Percentiles rank a stretch among this genome's conserved stretches.
Evolutionary conservation across 768 basidiomycete genomes (phyloP).

Genomic region (Boletus fagicola): DNA sequence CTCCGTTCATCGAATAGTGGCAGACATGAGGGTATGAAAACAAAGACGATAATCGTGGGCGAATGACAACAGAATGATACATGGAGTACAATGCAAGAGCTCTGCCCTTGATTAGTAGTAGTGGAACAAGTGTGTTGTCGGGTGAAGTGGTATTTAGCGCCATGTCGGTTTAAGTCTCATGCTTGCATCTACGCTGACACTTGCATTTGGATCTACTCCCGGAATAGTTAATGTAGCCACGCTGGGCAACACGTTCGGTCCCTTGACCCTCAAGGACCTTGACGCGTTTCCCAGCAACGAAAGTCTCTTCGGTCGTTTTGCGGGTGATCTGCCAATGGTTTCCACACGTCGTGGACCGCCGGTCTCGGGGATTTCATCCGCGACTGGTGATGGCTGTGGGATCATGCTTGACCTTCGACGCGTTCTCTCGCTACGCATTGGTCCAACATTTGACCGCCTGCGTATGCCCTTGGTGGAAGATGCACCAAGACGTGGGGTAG

Average conservation of each 20-base stretch:
- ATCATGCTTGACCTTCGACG: slow-evolving; percentile 80
- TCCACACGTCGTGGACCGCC: slow-evolving; percentile 43
- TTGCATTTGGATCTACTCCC: slow-evolving; percentile 43
- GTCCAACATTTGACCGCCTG: slow-evolving; percentile 73
- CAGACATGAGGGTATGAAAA: slow-evolving; percentile 20
- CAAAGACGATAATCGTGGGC: slow-evolving; percentile 13
- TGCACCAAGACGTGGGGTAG: slow-evolving; percentile 40
- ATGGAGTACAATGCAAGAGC: slow-evolving; percentile 20
- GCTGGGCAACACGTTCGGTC: slow-evolving; percentile 32
- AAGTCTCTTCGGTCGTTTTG: slow-evolving; percentile 56
- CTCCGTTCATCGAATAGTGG: slow-evolving; percentile 6
- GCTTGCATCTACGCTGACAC: slow-evolving; percentile 46
- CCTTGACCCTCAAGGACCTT: slow-evolving; percentile 36
- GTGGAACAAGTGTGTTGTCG: slow-evolving; percentile 6
- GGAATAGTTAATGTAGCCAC: slow-evolving; percentile 31
- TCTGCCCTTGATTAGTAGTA: slow-evolving; percentile 9
- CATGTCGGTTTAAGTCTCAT: slow-evolving; percentile 53
- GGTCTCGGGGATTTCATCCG: slow-evolving; percentile 35
- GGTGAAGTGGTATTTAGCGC: slow-evolving; percentile 41
- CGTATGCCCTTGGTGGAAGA: slow-evolving; percentile 41
- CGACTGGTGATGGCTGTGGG: slow-evolving; percentile 57
- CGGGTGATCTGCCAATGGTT: slow-evolving; percentile 47
- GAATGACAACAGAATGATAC: slow-evolving; percentile 10
- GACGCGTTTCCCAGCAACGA: slow-evolving; percentile 47
- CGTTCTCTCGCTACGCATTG: slow-evolving; percentile 68